Base-by-base conservation (phyloP, 805 yeast species). In the Saccharomycopsis lassenensis region DNA sequence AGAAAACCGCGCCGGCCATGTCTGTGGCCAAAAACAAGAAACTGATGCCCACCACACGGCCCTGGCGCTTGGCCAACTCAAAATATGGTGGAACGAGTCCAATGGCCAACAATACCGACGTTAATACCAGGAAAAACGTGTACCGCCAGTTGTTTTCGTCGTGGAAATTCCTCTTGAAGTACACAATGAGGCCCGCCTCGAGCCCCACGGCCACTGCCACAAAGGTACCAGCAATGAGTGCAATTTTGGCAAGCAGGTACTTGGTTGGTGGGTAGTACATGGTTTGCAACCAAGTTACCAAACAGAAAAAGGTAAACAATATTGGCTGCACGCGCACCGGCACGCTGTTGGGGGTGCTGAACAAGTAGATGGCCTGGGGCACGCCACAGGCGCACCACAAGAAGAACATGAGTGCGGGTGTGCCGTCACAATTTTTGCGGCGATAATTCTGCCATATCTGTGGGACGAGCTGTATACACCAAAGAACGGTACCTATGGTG, bases 391-490 rank as follows among this genome's bases (percentile, higher is more conserved):
- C 54, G 3, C 82, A 74, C 95, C 96, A 87, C 17, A 85, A 56
- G 40, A 84, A 69, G 73, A 84, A 68, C 95, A 89, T 86, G 24
- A 69, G n/a, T 4, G 87, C 86, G 1, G 94, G 95, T 7, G 87
- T 58, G 0, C 97, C 96, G 19, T 76, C 80, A 41, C 94, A 81
- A 51, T 85, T 74, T 49, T 89, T 85, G 6, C 69, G 68, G 40
- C 65, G 64, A 59, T 70, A 86, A 52, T 89, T 87, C 52, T 74
- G 65, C 39, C 74, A 63, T 31, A 87, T 77, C 51, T 83, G 97
- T 2, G 96, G 96, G 1, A 86, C 65, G 45, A 89, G 61, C 58
- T 89, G 96, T 45, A 87, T 61, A 55, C 96, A 87, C 96, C 96
- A 89, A 40, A 82, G 67, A 2, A 87, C 74, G 0, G 97, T 89